Percentiles rank a stretch among this genome's conserved stretches.
Conservation (phyloP, 2,329 filamentous ascomycete species). For the Acrodontium crateriforme region DNA sequence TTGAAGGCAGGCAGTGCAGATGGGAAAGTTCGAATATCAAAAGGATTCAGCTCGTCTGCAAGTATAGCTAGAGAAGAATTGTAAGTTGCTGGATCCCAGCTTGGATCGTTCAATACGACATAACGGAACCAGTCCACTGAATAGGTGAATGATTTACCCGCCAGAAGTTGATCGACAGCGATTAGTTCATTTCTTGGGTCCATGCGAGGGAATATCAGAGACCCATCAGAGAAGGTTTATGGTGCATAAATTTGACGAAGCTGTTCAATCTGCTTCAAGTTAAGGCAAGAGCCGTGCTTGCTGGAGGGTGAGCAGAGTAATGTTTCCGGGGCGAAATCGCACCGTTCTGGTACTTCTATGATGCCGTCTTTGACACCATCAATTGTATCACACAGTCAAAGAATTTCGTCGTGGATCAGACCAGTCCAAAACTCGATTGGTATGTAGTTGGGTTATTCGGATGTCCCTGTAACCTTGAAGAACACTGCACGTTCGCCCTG, state of each 20-base stretch:
- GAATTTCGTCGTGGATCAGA: conserved; percentile 26
- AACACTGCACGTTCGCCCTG: no score
- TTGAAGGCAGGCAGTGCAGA: conserved; percentile 28
- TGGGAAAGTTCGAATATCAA: conserved; percentile 27
- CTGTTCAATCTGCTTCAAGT: conserved; percentile 25
- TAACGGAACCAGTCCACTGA: conserved; percentile 36
- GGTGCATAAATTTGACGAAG: conserved; percentile 28
- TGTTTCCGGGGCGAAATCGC: conserved; percentile 26
- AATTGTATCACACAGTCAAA: conserved; percentile 35
- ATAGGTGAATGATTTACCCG: conserved; percentile 28
- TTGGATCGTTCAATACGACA: conserved; percentile 32
- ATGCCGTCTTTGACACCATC: conserved; percentile 35
- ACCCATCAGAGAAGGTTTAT: conserved; percentile 27
- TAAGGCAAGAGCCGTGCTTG: conserved; percentile 30
- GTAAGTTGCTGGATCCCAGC: conserved; percentile 26
- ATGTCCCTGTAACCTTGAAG: no score
- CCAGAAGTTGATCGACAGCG: conserved; percentile 23
- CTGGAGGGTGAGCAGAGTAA: conserved; percentile 24
- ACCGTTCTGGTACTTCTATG: conserved; percentile 30
- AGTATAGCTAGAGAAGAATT: conserved; percentile 24
- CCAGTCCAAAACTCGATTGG: conserved; percentile 29
- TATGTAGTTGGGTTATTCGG: conserved; percentile 27
- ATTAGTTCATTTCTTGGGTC: conserved; percentile 33
- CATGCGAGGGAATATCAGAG: conserved; percentile 35
- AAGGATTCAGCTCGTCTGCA: conserved; percentile 21